Evolutionary conservation across 1,284 basidiomycete species (phyloP).

Genomic region (Marasmius oreades): DNA sequence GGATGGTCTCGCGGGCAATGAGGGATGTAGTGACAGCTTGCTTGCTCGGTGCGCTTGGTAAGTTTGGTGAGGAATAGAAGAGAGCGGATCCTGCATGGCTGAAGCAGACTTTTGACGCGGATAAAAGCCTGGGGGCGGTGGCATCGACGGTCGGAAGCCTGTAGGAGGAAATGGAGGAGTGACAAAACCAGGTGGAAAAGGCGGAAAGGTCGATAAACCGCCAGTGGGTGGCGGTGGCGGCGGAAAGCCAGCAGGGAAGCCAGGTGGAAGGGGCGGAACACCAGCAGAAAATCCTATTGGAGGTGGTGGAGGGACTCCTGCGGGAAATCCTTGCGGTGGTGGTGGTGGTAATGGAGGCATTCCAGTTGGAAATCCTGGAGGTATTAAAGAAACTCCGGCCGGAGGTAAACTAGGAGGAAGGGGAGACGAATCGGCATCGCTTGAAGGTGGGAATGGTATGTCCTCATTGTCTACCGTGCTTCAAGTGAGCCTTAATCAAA

Average conservation of each 20-base stretch:
- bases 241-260: conserved; percentile 20
- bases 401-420: conserved; percentile 20
- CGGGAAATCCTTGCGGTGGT: conserved; percentile 11
- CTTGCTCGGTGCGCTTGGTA: conserved; percentile 55
- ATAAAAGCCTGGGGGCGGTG: conserved; percentile 57
- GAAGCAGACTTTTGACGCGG: conserved; percentile 44
- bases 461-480: not conserved
- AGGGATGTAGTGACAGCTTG: conserved; percentile 28
- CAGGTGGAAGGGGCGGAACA: conserved; percentile 25
- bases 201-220: conserved; percentile 29
- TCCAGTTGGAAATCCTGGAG: conserved; percentile 8
- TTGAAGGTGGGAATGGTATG: conserved; percentile 11
- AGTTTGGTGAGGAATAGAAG: conserved; percentile 60
- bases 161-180: conserved; percentile 23
- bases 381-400: conserved; percentile 17
- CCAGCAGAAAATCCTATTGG: conserved; percentile 22
- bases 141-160: conserved; percentile 29
- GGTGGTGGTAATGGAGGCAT: not conserved
- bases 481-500: not conserved
- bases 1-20: conserved; percentile 44
- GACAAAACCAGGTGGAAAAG: conserved; percentile 19
- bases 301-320: conserved; percentile 19
- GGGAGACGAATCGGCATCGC: conserved; percentile 12
- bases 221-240: conserved; percentile 31
- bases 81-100: conserved; percentile 61